A percentile compares a stretch with the other conserved stretches of the same genome.
Evolutionary conservation across 2,329 filamentous ascomycete genomes (phyloP).

Genomic region (Calonectria crousiana): DNA sequence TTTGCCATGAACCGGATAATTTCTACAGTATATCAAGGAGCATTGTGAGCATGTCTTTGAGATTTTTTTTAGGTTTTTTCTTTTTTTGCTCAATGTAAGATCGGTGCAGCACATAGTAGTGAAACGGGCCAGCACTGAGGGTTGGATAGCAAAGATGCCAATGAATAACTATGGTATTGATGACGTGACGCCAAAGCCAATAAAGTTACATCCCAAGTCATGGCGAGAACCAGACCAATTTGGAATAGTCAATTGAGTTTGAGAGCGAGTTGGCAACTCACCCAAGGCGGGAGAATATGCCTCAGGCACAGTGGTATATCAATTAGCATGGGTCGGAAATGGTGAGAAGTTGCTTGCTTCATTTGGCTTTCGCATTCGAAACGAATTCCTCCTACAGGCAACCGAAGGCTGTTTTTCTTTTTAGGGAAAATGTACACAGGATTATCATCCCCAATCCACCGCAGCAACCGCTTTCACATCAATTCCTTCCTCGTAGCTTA

Average conservation of each 20-base stretch:
- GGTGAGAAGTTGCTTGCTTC: conserved; percentile 36
- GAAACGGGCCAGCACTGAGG: not conserved
- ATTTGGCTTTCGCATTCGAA: conserved; percentile 47
- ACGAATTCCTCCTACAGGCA: conserved; percentile 49
- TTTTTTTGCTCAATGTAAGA: not conserved
- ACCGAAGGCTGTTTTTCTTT: conserved; percentile 47
- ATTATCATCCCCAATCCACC: conserved; percentile 45
- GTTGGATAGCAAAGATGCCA: not conserved
- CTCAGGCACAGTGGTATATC: not conserved
- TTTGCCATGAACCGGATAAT: not conserved
- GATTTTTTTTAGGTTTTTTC: no score
- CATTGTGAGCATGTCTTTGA: not conserved
- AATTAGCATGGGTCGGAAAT: not conserved
- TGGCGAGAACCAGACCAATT: not conserved
- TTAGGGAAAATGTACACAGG: conserved; percentile 55
- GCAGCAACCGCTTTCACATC: conserved; percentile 30
- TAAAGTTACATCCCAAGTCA: not conserved
- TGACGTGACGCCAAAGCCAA: not conserved
- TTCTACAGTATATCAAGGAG: not conserved
- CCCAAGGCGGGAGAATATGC: not conserved
- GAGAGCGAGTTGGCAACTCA: not conserved
- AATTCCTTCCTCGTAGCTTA: conserved; percentile 24
- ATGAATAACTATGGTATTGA: not conserved
- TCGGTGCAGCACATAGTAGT: not conserved
- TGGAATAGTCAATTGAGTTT: not conserved